A percentile compares a stretch with the other conserved stretches of the same genome.
Evolutionary conservation across 257 asterid genomes (phyloP).

Genomic region (Capsicum chinense): DNA sequence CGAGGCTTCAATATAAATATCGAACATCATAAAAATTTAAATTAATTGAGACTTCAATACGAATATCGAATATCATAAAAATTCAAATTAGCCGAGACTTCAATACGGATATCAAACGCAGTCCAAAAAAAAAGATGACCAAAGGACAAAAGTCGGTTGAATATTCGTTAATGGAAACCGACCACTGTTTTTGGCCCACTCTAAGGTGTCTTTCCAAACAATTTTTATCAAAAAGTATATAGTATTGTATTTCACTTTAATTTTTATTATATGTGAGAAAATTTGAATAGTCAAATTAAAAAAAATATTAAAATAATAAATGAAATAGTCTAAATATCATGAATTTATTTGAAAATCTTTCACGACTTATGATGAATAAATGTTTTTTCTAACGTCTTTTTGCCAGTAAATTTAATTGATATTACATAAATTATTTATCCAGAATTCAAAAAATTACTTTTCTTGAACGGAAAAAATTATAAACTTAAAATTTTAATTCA

Average conservation of each 20-base stretch:
- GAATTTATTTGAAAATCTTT: neutral
- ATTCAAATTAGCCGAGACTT: too few relatives aligned
- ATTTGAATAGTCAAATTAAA: neutral
- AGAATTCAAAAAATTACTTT: neutral
- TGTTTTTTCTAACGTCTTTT: neutral
- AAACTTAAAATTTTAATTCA: too few relatives aligned
- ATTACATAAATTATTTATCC: neutral
- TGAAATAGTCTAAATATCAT: neutral
- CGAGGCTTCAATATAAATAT: too few relatives aligned
- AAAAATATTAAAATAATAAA: neutral
- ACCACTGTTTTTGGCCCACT: slow-evolving; percentile 1
- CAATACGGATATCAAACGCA: too few relatives aligned
- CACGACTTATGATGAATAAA: neutral
- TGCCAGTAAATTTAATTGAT: too few relatives aligned
- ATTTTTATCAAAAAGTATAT: neutral
- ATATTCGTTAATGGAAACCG: slow-evolving; percentile 22
- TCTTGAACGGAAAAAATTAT: neutral
- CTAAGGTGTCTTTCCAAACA: slow-evolving; percentile 1
- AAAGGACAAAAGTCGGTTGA: slow-evolving; percentile 16
- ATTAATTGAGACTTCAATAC: too few relatives aligned
- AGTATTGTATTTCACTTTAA: neutral
- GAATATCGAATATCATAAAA: too few relatives aligned
- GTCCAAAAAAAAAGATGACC: too few relatives aligned
- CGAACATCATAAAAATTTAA: too few relatives aligned
- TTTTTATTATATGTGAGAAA: neutral